phyloP scores from a whole-genome alignment of 441 rosid genomes.

The Viola pubescens region DNA sequence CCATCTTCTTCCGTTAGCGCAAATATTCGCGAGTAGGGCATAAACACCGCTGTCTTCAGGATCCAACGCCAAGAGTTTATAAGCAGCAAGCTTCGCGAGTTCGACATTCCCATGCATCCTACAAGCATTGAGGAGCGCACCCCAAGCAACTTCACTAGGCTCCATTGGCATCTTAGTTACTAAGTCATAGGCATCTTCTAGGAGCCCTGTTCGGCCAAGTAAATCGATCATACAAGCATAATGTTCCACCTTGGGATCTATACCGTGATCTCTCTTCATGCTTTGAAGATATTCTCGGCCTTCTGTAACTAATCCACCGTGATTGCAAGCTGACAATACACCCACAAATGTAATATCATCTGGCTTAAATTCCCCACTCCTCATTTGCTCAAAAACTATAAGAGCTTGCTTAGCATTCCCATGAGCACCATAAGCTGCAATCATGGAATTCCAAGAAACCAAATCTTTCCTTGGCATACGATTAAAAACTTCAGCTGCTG shows the following conservation, averaged over 20 bases:
- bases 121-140: conserved; percentile 11
- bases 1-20: conserved; percentile 2
- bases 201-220: conserved; percentile 12
- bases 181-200: conserved; percentile 8
- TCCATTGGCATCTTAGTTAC: conserved; percentile 6
- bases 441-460: conserved; percentile 17
- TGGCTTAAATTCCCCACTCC: conserved; percentile 3
- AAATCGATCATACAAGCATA: conserved; percentile 12
- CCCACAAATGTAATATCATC: conserved; percentile 13
- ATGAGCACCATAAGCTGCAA: conserved; percentile 10
- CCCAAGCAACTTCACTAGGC: conserved; percentile 9
- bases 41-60: conserved; percentile 9
- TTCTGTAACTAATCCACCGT: conserved; percentile 10
- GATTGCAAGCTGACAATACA: conserved; percentile 14
- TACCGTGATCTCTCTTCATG: conserved; percentile 1
- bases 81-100: conserved; percentile 1
- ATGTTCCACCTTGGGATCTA: conserved; percentile 13
- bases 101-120: conserved; percentile 12
- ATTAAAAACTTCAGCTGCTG: conserved; percentile 8
- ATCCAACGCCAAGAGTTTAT: conserved; percentile 3
- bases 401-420: conserved; percentile 9
- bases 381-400: conserved; percentile 3
- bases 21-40: not conserved
- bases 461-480: conserved; percentile 2
- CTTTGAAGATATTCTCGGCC: conserved; percentile 4